phyloP scores from a whole-genome alignment of 441 rosid genomes.

The Raphanus hybrid region DNA sequence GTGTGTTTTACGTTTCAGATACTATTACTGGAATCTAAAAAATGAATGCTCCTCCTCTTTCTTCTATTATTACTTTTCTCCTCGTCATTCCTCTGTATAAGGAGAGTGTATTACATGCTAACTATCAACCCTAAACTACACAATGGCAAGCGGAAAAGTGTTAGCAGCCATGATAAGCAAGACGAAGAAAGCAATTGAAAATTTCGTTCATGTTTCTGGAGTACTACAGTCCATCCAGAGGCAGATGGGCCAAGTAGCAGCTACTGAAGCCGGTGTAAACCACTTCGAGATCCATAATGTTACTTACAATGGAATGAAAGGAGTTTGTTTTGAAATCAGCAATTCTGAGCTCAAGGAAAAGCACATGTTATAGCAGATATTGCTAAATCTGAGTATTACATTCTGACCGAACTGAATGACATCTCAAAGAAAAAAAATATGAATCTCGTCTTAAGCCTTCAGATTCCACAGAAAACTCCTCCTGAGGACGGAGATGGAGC shows the following conservation, averaged over 20 bases:
- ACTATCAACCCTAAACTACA: background rate
- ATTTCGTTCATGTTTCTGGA: background rate
- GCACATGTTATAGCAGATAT: background rate
- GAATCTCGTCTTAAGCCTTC: background rate
- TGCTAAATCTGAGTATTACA: background rate
- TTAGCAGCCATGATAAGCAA: background rate
- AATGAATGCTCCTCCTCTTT: background rate
- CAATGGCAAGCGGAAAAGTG: background rate
- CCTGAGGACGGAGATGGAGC: background rate
- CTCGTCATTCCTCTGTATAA: background rate
- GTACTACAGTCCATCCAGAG: background rate
- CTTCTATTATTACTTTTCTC: background rate
- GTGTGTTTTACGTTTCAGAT: background rate
- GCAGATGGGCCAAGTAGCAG: background rate
- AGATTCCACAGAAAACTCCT: background rate
- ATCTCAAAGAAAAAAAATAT: background rate
- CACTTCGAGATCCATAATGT: background rate
- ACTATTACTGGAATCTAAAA: background rate
- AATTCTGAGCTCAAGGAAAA: background rate
- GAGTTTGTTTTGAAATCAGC: background rate
- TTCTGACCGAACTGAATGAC: background rate
- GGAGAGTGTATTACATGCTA: background rate
- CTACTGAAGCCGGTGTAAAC: background rate
- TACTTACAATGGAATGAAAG: background rate
- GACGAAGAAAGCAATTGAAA: background rate